Conservation (phyloP, 176 grass and related monocot species). For the Cocos nucifera region DNA sequence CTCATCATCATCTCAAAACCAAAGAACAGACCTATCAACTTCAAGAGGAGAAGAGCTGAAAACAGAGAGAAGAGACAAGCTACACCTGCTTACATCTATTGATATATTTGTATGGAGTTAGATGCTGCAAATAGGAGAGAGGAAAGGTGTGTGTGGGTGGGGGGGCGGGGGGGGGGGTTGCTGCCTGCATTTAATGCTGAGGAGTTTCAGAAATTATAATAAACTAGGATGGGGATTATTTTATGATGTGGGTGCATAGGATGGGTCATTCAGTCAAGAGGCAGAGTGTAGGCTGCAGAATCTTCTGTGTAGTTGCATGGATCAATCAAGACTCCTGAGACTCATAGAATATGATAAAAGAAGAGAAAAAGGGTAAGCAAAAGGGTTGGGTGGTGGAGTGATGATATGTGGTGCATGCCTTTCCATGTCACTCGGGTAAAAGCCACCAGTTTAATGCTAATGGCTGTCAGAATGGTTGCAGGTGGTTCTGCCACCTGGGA, state of each 20-base stretch:
- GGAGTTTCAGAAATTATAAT: no score
- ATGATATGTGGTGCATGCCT: neutral
- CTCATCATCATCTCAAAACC: slow-evolving; percentile 54
- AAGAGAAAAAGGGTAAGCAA: neutral
- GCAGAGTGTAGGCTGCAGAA: slow-evolving; percentile 56
- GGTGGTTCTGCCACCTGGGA: slow-evolving; percentile 15
- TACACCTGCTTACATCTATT: no score
- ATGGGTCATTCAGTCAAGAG: slow-evolving; percentile 50
- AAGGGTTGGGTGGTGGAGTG: neutral
- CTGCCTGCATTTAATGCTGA: no score
- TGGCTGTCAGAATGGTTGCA: slow-evolving; percentile 16
- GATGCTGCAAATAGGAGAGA: no score
- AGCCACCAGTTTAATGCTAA: slow-evolving; percentile 12
- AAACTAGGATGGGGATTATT: no score
- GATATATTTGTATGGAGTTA: no score
- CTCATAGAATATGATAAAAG: neutral
- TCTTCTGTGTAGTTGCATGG: slow-evolving; percentile 41
- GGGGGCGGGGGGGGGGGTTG: no score
- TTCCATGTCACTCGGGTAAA: slow-evolving; percentile 3
- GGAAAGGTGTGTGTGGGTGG: no score
- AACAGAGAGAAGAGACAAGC: neutral
- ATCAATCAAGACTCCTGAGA: slow-evolving; percentile 27
- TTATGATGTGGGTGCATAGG: slow-evolving; percentile 10
- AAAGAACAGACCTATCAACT: neutral
- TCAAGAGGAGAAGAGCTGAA: neutral